These are phyloP conservation scores for Cichorium intybus DNA, from an alignment of 140 eudicot species.

Conservation along the genomic window DNA sequence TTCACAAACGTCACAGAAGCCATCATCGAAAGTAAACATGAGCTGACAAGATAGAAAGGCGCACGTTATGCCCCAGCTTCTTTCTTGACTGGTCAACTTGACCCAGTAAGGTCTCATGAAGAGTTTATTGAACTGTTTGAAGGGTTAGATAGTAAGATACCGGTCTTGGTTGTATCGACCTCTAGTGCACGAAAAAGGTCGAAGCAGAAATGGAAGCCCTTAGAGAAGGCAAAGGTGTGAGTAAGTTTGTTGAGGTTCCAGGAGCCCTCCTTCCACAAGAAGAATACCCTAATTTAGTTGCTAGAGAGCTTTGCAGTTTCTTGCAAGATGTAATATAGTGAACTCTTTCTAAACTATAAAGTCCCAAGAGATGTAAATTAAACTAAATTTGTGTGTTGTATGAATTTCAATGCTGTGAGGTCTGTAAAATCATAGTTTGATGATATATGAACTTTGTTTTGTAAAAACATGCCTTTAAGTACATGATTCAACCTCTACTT, in stretches of 20 bases:
- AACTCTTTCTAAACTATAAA: background rate
- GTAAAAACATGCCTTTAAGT: too few relatives aligned
- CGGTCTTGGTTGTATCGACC: slow-evolving; percentile 68
- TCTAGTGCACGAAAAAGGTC: slow-evolving; percentile 80
- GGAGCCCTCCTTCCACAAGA: slow-evolving; percentile 97
- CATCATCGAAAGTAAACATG: slow-evolving; percentile 75
- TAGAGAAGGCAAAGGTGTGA: slow-evolving; percentile 80
- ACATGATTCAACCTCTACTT: too few relatives aligned
- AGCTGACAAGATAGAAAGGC: slow-evolving; percentile 70
- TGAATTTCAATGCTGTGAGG: too few relatives aligned
- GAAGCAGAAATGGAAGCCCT: slow-evolving; percentile 94
- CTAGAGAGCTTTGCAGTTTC: slow-evolving; percentile 69
- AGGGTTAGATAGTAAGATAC: slow-evolving; percentile 56
- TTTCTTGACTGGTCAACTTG: slow-evolving; percentile 84
- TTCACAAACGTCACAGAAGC: slow-evolving; percentile 68
- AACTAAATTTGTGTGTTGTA: too few relatives aligned
- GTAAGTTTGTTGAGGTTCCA: slow-evolving; percentile 78
- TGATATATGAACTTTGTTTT: too few relatives aligned
- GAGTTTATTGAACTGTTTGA: slow-evolving; percentile 70
- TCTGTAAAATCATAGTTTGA: too few relatives aligned
- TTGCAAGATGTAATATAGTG: slow-evolving; percentile 44
- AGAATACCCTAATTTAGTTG: slow-evolving; percentile 75
- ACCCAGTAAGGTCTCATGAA: slow-evolving; percentile 79
- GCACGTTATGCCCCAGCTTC: slow-evolving; percentile 96
- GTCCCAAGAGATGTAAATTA: background rate